phyloP scores from a whole-genome alignment of 2,329 filamentous ascomycete genomes.

The Fusarium setosum region DNA sequence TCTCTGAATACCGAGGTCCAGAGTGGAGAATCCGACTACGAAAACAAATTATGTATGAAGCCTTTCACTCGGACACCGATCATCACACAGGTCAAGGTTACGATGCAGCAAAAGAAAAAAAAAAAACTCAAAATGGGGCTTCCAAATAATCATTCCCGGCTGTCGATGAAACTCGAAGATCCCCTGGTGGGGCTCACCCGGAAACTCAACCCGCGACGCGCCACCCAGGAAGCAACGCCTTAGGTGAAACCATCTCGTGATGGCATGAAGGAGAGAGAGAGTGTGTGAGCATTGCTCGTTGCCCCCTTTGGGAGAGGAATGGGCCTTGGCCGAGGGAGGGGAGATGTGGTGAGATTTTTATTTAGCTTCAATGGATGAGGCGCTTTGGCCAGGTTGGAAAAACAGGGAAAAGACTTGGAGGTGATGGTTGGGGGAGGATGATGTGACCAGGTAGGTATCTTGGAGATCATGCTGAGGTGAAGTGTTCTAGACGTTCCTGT shows the following conservation, averaged over 20 bases:
- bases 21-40: too few relatives aligned
- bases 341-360: slow-evolving; percentile 20
- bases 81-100: not conserved
- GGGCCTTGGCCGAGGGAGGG: not conserved
- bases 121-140: not conserved
- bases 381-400: not conserved
- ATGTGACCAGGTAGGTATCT: too few relatives aligned
- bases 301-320: slow-evolving; percentile 2
- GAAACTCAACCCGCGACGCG: slow-evolving; percentile 12
- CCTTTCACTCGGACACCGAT: too few relatives aligned
- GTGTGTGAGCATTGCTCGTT: too few relatives aligned
- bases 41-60: too few relatives aligned
- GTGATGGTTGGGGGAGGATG: too few relatives aligned
- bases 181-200: slow-evolving; percentile 18
- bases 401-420: not conserved
- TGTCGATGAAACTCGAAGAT: not conserved
- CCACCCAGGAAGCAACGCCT: slow-evolving; percentile 20
- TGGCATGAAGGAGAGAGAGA: slow-evolving; percentile 18
- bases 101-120: not conserved
- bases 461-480: too few relatives aligned
- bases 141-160: not conserved
- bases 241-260: slow-evolving; percentile 45
- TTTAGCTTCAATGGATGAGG: not conserved
- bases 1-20: too few relatives aligned
- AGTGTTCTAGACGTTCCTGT: too few relatives aligned